These are phyloP conservation scores for Verticillium klebahnii DNA, from an alignment of 2,329 filamentous ascomycete species.

Conservation along the genomic window DNA sequence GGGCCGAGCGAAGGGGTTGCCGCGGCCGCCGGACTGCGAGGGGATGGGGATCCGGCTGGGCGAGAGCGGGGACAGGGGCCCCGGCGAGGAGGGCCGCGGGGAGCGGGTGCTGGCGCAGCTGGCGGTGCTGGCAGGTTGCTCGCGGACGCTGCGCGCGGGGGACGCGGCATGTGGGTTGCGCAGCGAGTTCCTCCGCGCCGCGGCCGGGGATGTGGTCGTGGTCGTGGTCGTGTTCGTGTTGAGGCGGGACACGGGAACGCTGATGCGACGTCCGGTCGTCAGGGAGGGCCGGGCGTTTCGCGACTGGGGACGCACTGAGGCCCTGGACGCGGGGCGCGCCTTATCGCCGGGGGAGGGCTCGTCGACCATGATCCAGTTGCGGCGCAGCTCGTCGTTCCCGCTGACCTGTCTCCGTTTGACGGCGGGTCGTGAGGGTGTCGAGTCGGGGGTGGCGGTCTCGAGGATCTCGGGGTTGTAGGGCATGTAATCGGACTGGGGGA, in stretches of 20 bases:
- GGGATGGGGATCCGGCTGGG: constrained; percentile 41
- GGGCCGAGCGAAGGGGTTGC: constrained; percentile 15
- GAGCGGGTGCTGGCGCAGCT: constrained; percentile 50
- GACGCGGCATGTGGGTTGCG: constrained; percentile 31
- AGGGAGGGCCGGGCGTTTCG: constrained; percentile 21
- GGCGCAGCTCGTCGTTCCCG: constrained; percentile 52
- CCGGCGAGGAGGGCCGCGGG: constrained; percentile 21
- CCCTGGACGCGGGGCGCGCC: neutral
- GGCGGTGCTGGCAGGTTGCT: constrained; percentile 31
- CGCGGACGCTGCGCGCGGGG: constrained; percentile 30
- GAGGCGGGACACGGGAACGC: constrained; percentile 32
- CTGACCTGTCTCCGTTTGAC: constrained; percentile 52
- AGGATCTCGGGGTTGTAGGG: constrained; percentile 23
- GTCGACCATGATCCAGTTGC: constrained; percentile 68
- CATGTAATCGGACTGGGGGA: constrained; percentile 24
- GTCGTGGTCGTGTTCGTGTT: constrained; percentile 12
- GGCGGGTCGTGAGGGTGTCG: constrained; percentile 39
- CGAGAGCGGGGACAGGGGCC: constrained; percentile 22
- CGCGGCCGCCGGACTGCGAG: constrained; percentile 14
- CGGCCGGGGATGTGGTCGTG: constrained; percentile 15
- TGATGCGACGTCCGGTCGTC: constrained; percentile 38
- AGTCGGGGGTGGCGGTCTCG: constrained; percentile 27
- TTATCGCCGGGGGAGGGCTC: constrained; percentile 21
- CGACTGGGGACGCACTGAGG: constrained; percentile 3
- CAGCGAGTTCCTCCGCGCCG: constrained; percentile 22